phyloP scores from a whole-genome alignment of 257 asterid genomes.

The Solanum megistacrolobum region DNA sequence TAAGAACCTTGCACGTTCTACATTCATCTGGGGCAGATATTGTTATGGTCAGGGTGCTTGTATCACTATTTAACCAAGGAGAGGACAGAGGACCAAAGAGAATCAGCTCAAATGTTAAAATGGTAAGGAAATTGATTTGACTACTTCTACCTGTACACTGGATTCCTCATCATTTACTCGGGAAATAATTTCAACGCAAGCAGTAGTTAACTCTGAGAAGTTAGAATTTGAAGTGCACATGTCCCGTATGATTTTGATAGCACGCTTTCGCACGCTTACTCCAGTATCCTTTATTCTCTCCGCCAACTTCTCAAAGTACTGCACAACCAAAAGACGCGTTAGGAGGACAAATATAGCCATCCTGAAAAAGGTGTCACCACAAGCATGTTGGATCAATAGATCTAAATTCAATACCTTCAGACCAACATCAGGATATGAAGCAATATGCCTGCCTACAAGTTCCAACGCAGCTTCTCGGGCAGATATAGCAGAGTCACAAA shows the following conservation, averaged over 20 bases:
- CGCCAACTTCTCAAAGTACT: constrained; percentile 98
- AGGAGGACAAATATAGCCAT: constrained; percentile 12
- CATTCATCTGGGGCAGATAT: neutral
- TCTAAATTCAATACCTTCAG: constrained; percentile 58
- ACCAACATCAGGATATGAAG: constrained; percentile 99
- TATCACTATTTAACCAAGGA: neutral
- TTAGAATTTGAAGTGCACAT: constrained; percentile 77
- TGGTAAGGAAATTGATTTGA: constrained; percentile 6
- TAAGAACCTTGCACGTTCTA: neutral
- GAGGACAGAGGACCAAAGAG: neutral
- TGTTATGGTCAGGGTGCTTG: neutral
- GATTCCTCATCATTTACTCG: constrained; percentile 95
- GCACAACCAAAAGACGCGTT: constrained; percentile 15
- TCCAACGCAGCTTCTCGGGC: constrained; percentile 99
- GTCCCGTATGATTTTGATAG: constrained; percentile 87
- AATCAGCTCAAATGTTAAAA: neutral
- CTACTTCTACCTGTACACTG: constrained; percentile 73
- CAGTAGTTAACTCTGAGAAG: constrained; percentile 59
- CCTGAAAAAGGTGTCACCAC: constrained; percentile 3
- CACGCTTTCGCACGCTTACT: constrained; percentile 97
- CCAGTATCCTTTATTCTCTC: constrained; percentile 98
- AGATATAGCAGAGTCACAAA: constrained; percentile 92
- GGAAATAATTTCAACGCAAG: constrained; percentile 83
- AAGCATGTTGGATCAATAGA: constrained; percentile 1
- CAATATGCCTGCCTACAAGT: constrained; percentile 98